Evolutionary conservation across 768 basidiomycete species (phyloP).

Genomic region (Tylopilus intermedius): DNA sequence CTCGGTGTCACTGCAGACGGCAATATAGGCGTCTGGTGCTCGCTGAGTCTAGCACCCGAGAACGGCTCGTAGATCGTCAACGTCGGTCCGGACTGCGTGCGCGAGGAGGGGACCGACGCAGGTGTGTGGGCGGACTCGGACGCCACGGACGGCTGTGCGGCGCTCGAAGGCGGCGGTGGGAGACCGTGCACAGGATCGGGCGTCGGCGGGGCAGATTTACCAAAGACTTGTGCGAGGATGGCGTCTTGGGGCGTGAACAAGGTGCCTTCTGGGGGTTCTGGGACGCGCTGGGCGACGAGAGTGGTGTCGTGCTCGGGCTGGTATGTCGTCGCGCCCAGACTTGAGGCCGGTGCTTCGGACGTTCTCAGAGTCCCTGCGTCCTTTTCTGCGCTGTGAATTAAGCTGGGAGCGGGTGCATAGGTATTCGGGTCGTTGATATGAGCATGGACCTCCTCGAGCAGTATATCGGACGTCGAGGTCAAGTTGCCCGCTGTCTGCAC

Average conservation of each 20-base stretch:
- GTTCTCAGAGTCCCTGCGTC: constrained; percentile 9
- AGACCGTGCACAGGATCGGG: neutral
- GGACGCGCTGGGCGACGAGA: neutral
- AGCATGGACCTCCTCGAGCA: constrained; percentile 20
- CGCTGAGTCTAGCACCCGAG: constrained; percentile 26
- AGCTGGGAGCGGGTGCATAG: constrained; percentile 16
- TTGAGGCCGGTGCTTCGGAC: constrained; percentile 4
- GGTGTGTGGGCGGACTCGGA: constrained; percentile 12
- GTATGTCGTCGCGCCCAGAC: constrained; percentile 3
- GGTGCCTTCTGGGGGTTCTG: neutral
- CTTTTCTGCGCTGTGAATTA: constrained; percentile 14
- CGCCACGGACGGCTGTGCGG: constrained; percentile 13
- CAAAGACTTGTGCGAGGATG: constrained; percentile 43
- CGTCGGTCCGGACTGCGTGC: neutral
- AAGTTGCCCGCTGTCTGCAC: constrained; percentile 6
- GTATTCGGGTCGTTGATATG: constrained; percentile 26
- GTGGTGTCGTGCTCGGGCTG: neutral
- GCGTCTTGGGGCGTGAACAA: constrained; percentile 58
- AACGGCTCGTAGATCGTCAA: constrained; percentile 32
- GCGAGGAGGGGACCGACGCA: constrained; percentile 5
- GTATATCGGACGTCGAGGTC: constrained; percentile 19
- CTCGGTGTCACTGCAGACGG: constrained; percentile 6
- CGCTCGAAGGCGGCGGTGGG: constrained; percentile 1
- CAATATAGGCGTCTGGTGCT: constrained; percentile 7
- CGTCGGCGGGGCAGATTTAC: constrained; percentile 6